Percentiles rank a stretch among this genome's conserved stretches.
phyloP scores from a whole-genome alignment of 116 monocot species.

The Papilionanthe hybrid region DNA sequence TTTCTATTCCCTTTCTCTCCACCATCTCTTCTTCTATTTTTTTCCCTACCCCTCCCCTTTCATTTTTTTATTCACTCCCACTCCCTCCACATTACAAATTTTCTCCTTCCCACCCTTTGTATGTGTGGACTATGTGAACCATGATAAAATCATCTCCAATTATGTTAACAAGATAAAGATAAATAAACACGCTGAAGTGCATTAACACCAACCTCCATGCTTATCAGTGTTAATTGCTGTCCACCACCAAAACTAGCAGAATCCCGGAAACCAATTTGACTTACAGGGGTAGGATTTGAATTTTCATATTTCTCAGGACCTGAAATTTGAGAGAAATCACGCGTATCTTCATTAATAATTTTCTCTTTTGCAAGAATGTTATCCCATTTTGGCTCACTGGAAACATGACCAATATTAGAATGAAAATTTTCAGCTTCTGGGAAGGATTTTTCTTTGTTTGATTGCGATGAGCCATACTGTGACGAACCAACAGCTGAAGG shows the following conservation, averaged over 20 bases:
- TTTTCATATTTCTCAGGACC: constrained; percentile 56
- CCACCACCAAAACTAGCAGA: constrained; percentile 73
- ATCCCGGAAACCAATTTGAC: constrained; percentile 93
- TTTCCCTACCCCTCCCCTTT: background rate
- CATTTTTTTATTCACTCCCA: background rate
- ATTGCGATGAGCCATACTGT: constrained; percentile 11
- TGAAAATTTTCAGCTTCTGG: background rate
- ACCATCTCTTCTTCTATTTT: background rate
- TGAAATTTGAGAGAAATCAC: constrained; percentile 83
- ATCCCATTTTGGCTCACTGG: constrained; percentile 6
- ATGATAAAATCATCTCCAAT: background rate
- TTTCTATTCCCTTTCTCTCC: background rate
- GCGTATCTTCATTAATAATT: constrained; percentile 10
- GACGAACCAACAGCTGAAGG: constrained; percentile 1
- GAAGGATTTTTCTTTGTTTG: constrained; percentile 13
- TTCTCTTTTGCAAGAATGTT: constrained; percentile 14
- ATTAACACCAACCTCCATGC: constrained; percentile 61
- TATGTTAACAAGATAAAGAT: background rate
- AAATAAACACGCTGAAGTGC: background rate
- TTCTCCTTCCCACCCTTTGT: background rate
- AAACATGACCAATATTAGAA: background rate
- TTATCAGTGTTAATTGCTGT: constrained; percentile 80
- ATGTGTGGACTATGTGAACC: background rate
- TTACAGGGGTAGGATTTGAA: constrained; percentile 74
- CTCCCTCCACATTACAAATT: background rate